phyloP scores from a whole-genome alignment of 2,329 filamentous ascomycete species.

The Hypoxylon sp. region DNA sequence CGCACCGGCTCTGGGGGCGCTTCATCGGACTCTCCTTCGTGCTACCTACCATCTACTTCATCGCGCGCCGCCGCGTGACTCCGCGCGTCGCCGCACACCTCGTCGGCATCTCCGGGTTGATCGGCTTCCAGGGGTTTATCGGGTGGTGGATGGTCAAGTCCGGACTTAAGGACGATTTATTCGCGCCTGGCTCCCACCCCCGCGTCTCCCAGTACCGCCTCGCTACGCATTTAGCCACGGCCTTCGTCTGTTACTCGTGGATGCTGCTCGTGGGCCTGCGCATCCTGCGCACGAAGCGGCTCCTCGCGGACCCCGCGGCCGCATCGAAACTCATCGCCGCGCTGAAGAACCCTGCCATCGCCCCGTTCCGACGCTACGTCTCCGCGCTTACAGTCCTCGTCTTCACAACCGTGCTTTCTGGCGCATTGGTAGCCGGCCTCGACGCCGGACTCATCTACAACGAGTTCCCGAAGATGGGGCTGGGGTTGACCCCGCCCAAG shows the following conservation, averaged over 20 bases:
- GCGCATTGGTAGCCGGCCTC: conserved; percentile 91
- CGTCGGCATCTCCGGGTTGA: conserved; percentile 86
- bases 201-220: conserved; percentile 95
- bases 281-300: conserved; percentile 82
- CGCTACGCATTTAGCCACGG: conserved; percentile 88
- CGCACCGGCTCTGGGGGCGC: conserved; percentile 93
- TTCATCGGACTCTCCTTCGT: conserved; percentile 92
- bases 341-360: conserved; percentile 77
- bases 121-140: conserved; percentile 94
- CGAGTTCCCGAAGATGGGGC: conserved; percentile 96
- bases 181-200: conserved; percentile 89
- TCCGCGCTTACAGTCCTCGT: conserved; percentile 80
- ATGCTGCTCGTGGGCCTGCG: conserved; percentile 93
- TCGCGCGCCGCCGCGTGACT: conserved; percentile 83
- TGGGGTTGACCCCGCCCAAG: conserved; percentile 83
- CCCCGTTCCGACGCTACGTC: conserved; percentile 80
- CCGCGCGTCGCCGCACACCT: conserved; percentile 82
- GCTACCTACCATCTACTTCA: conserved; percentile 88
- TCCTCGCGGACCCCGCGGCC: conserved; percentile 76
- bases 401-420: conserved; percentile 93
- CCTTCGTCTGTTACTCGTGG: conserved; percentile 92
- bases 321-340: conserved; percentile 72
- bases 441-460: conserved; percentile 99
- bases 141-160: conserved; percentile 99
- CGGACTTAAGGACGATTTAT: conserved; percentile 94